A percentile compares a stretch with the other conserved stretches of the same genome.
Conservation (phyloP, 257 asterid genomes). For the Linderniella brevidens region DNA sequence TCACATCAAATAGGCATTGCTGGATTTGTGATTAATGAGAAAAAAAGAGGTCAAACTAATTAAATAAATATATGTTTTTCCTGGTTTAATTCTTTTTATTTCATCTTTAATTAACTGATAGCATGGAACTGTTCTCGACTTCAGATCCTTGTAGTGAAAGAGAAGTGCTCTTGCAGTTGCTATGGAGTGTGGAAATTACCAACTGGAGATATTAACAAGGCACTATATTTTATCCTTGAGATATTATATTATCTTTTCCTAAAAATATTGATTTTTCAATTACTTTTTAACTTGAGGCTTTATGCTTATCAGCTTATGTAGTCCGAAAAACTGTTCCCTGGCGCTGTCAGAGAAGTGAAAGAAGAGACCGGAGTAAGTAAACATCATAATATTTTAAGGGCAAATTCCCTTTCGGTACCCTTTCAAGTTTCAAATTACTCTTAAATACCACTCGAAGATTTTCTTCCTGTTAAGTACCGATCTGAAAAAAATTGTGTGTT, state of each 20-base stretch:
- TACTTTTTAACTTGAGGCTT: background rate
- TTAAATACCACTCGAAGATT: too few species aligned
- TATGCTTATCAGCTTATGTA: background rate
- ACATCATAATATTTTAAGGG: too few species aligned
- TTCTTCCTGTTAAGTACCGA: too few species aligned
- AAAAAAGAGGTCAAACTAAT: constrained; percentile 10
- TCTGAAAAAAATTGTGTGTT: too few species aligned
- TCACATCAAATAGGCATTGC: constrained; percentile 32
- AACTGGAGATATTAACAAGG: constrained; percentile 30
- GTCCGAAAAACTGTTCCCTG: constrained; percentile 25
- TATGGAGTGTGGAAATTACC: constrained; percentile 28
- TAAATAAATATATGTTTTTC: background rate
- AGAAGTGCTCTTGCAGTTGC: constrained; percentile 22
- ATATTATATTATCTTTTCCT: background rate
- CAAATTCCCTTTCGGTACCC: too few species aligned
- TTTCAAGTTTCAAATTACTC: too few species aligned
- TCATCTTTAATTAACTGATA: background rate
- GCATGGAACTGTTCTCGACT: constrained; percentile 1
- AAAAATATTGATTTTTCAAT: background rate
- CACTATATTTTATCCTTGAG: background rate
- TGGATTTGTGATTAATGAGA: constrained; percentile 17
- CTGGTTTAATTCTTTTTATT: background rate
- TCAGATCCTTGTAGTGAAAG: constrained; percentile 29
- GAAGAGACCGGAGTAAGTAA: constrained; percentile 28
- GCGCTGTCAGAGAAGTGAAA: constrained; percentile 28